Base-by-base conservation (phyloP, 768 basidiomycete species). In the Leucocoprinus sp. region DNA sequence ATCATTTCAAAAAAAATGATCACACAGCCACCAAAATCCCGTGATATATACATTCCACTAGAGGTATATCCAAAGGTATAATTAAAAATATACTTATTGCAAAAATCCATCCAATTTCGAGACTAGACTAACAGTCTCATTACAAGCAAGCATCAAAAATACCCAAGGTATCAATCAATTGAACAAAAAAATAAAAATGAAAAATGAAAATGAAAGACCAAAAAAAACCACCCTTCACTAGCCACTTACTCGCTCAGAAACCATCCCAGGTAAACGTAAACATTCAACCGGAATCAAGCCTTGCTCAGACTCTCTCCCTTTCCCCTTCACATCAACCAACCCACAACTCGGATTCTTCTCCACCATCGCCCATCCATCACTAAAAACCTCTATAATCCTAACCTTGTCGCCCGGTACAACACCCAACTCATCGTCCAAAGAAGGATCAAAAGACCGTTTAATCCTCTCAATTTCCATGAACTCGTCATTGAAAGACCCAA, bases 271-370 rank as follows among this genome's bases (percentile, higher is more conserved):
- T 35, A 52, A 15, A 2, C 80, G 66, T 57, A 85, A 66, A 57
- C 82, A 85, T 52, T 83, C 79, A n/a, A 84, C 63, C 4, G 84
- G 84, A 37, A 86, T 81, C 42, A 85, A 56, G 0, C 83, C 84
- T 4, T 58, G 55, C 43, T 50, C 46, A 8, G 28, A 45, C 26
- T 49, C 53, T 48, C 52, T 55, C 23, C 61, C 53, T 45, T 65
- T 55, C 38, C 57, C 60, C 29, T 60, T 60, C 4, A 42, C 53
- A 49, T 3, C 55, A 57, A 21, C 31, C 17, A 1, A 18, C 17
- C 1, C 38, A 5, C 36, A 12, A 2, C 48, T 50, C 4, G 44
- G 36, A 8, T 71, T 42, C 48, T 68, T 75, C 63, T 82, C 73
- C 28, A 82, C 75, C 50, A 74, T 60, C 5, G 75, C 75, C 84